Evolutionary conservation across 176 grass and related monocot species (phyloP).

Genomic region (Rhipidocladum racemiflorum): DNA sequence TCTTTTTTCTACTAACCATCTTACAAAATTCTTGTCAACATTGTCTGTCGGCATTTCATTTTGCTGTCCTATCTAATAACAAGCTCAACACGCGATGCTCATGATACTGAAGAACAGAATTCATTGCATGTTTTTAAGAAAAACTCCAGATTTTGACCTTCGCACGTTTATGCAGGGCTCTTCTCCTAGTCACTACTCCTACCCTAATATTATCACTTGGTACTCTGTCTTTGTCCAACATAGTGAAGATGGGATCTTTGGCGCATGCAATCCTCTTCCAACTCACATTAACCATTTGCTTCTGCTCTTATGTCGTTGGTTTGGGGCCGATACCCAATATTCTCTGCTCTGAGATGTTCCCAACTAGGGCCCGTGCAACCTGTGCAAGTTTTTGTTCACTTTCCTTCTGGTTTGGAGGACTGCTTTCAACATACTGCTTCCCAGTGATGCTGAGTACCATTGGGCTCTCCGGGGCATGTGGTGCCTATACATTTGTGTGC

Average conservation of each 20-base stretch:
- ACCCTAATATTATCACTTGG: conserved; percentile 54
- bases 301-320: conserved; percentile 82
- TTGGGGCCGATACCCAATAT: conserved; percentile 79
- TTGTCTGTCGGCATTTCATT: not conserved
- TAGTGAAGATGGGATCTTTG: conserved; percentile 45
- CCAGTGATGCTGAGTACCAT: conserved; percentile 74
- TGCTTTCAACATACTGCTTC: conserved; percentile 69
- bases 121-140: not conserved
- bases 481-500: conserved; percentile 61
- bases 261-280: conserved; percentile 53
- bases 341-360: conserved; percentile 86
- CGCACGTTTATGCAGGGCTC: conserved; percentile 59
- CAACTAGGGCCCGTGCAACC: conserved; percentile 76
- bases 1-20: conserved; percentile 6
- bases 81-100: not conserved
- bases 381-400: conserved; percentile 80
- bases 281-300: conserved; percentile 52
- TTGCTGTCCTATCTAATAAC: not conserved
- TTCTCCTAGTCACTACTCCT: conserved; percentile 66
- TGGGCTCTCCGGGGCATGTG: conserved; percentile 60
- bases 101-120: conserved; percentile 1
- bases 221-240: conserved; percentile 50
- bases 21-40: not conserved
- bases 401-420: conserved; percentile 75
- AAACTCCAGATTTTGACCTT: conserved; percentile 2